Evolutionary conservation across 768 basidiomycete species (phyloP).

Genomic region (Cystobasidium ongulense): DNA sequence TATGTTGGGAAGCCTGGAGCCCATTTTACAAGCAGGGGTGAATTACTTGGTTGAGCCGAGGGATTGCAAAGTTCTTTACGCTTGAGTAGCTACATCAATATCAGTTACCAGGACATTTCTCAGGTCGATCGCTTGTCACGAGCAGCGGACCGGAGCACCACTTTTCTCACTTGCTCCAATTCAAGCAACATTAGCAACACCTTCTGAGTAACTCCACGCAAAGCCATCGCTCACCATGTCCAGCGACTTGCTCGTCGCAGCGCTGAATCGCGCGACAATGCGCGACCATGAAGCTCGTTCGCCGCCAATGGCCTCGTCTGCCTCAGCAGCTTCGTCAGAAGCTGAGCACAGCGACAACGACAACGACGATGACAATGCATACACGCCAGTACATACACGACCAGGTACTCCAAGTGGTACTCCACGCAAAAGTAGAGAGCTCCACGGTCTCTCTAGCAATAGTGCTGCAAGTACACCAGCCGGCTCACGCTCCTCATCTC

Average conservation of each 20-base stretch:
- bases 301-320: background rate
- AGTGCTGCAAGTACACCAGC: conserved; percentile 6
- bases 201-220: background rate
- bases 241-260: conserved; percentile 4
- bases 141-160: too few species aligned
- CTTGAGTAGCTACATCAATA: too few species aligned
- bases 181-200: background rate
- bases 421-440: background rate
- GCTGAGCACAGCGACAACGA: background rate
- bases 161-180: background rate
- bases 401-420: conserved; percentile 13
- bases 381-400: conserved; percentile 26
- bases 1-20: too few species aligned
- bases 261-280: background rate
- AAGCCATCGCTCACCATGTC: conserved; percentile 1
- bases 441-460: background rate
- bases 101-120: too few species aligned
- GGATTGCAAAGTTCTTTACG: too few species aligned
- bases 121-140: too few species aligned
- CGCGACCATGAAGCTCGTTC: conserved; percentile 5
- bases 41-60: too few species aligned
- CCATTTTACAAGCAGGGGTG: too few species aligned
- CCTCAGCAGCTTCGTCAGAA: background rate
- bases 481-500: conserved; percentile 36
- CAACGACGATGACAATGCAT: conserved; percentile 16